Percentiles rank a stretch among this genome's conserved stretches.
Evolutionary conservation across 75 land plant species (phyloP).

Genomic region (Sequoiadendron giganteum): DNA sequence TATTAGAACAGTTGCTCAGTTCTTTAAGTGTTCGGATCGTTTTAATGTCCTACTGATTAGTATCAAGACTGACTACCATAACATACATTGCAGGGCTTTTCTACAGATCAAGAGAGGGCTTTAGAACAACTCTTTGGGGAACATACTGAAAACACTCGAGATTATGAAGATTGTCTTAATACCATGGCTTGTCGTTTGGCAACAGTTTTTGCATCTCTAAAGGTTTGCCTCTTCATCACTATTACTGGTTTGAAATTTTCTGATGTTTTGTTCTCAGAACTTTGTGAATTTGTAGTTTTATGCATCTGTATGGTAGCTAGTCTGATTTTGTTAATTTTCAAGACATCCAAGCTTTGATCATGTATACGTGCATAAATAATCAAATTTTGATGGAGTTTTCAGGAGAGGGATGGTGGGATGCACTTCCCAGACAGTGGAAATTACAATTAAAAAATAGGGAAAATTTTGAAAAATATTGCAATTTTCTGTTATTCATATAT

Average conservation of each 20-base stretch:
- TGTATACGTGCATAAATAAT: background rate
- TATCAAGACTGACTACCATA: background rate
- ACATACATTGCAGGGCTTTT: constrained; percentile 54
- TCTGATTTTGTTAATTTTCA: background rate
- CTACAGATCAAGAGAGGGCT: constrained; percentile 82
- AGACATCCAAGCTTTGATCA: background rate
- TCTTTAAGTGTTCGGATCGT: background rate
- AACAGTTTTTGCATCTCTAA: constrained; percentile 93
- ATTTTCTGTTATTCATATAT: too few species aligned
- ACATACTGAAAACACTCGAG: constrained; percentile 50
- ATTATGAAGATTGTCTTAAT: constrained; percentile 69
- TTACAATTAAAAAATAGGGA: too few species aligned
- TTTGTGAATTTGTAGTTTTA: background rate
- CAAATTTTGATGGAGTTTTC: too few species aligned
- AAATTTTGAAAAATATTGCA: too few species aligned
- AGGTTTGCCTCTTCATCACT: constrained; percentile 41
- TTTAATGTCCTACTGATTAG: background rate
- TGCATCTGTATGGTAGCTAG: background rate
- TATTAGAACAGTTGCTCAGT: background rate
- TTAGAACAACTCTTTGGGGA: constrained; percentile 89
- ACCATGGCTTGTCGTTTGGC: constrained; percentile 81
- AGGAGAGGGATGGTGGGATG: too few species aligned
- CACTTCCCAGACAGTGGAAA: too few species aligned
- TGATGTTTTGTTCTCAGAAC: background rate
- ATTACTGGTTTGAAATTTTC: background rate